Evolutionary conservation across 495 filamentous ascomycete species (phyloP), one percentile per base, ranked within the genome.

Genomic region (Darksidea phi): DNA sequence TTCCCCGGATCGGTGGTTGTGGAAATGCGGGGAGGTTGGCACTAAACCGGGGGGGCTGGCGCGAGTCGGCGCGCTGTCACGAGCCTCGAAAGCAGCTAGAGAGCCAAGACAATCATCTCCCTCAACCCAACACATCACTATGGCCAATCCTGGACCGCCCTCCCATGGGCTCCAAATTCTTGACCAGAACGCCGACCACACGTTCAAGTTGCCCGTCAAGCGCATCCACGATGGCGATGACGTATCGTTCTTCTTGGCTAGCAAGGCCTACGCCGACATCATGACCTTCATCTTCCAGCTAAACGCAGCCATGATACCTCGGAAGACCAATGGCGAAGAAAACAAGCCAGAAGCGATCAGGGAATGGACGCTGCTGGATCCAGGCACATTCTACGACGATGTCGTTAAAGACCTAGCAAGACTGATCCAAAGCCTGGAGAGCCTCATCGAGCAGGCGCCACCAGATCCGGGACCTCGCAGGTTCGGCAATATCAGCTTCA

Each of bases 401-500:
- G 80, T 86, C 1, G 79, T 95, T n/a, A 72, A 73, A 23, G 79
- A 79, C 36, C 75, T 97, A 3, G 83, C 84, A 63, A 68, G 73
- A 48, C 70, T 96, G 34, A 72, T 96, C 10, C 74, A 76, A 5
- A 78, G 70, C 23, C 75, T 93, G 4, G 82, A 84, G 62, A 76
- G 74, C 3, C 82, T 93, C 24, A 84, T 95, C 45, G 82, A 86
- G 3, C 86, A 91, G 71, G 86, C 83, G 5, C 94, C 93, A 8
- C 91, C 91, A 6, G 88, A 95, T 67, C 79, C 80, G 13, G 91
- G 93, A 21, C 91, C 92, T 11, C 78, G 94, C 28, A 78, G 94
- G 53, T 99, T 97, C 71, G 94, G 95, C 5, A 97, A 99, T 72
- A 75, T 89, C 42, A 88, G 86, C 62, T 97, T 96, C 72, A 80